Evolutionary conservation across 1,284 basidiomycete species (phyloP).

Genomic region (Leccinum pallidistipes): DNA sequence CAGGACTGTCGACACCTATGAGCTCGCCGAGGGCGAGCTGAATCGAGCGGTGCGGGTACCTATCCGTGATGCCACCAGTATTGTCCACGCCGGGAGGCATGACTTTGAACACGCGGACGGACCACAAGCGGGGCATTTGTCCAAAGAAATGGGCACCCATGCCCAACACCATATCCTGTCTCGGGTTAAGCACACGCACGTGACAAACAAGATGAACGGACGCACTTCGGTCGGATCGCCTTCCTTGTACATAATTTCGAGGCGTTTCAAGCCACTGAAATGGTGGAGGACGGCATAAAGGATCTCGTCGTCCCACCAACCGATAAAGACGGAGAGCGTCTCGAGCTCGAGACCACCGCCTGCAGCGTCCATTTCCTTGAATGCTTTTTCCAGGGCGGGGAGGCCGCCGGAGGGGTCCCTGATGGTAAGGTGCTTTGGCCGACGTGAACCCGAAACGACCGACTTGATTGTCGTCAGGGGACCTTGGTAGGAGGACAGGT

Average conservation of each 20-base stretch:
- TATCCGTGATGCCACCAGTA: constrained; percentile 4
- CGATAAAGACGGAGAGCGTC: constrained; percentile 27
- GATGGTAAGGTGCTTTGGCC: constrained; percentile 22
- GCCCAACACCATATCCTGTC: constrained; percentile 28
- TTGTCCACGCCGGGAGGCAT: constrained; percentile 15
- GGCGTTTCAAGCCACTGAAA: constrained; percentile 20
- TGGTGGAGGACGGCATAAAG: constrained; percentile 31
- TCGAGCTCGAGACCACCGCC: constrained; percentile 21
- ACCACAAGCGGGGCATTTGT: constrained; percentile 26
- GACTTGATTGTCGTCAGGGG: constrained; percentile 32
- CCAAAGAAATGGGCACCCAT: constrained; percentile 37
- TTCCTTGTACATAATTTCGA: constrained; percentile 34
- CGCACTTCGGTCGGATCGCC: constrained; percentile 31
- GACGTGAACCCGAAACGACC: constrained; percentile 21
- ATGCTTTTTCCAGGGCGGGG: constrained; percentile 28
- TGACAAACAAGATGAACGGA: neutral
- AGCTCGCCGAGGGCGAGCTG: constrained; percentile 15
- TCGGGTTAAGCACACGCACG: neutral
- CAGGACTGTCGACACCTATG: constrained; percentile 10
- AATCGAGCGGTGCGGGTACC: constrained; percentile 13
- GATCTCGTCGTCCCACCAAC: constrained; percentile 33
- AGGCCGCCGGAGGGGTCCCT: constrained; percentile 29
- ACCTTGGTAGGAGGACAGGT: constrained; percentile 32
- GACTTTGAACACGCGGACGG: constrained; percentile 30
- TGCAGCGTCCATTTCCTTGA: constrained; percentile 26